Evolutionary conservation across 768 basidiomycete genomes (phyloP).

Genomic region (Leccinum uliginosum): DNA sequence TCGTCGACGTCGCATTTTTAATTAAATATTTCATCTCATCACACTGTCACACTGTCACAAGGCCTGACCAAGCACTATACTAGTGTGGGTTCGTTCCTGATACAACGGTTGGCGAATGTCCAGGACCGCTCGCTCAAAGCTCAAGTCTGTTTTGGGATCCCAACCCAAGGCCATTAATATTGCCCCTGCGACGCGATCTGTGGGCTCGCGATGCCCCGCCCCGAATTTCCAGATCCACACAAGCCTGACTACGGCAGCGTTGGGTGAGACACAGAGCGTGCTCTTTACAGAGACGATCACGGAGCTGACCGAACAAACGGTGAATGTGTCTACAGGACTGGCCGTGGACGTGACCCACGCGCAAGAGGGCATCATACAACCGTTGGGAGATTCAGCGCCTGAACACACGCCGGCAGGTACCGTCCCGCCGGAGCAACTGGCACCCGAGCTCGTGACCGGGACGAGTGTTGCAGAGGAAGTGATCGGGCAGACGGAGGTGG

Average conservation of each 20-base stretch:
- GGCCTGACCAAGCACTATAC: conserved; percentile 67
- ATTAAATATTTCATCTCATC: conserved; percentile 1
- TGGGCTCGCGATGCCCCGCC: conserved; percentile 19
- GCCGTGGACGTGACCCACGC: conserved; percentile 12
- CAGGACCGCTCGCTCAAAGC: conserved; percentile 39
- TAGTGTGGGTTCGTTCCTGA: conserved; percentile 13
- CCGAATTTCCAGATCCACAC: conserved; percentile 5
- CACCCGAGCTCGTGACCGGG: neutral
- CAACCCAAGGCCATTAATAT: conserved; percentile 24
- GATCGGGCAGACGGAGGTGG: neutral
- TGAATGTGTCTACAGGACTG: conserved; percentile 1
- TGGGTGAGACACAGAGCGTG: conserved; percentile 8
- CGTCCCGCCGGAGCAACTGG: conserved; percentile 19
- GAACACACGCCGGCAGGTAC: conserved; percentile 27
- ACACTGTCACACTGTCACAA: too few relatives aligned
- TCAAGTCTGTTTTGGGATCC: conserved; percentile 47
- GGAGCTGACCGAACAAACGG: neutral
- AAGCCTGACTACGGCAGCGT: conserved; percentile 8
- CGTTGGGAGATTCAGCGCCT: conserved; percentile 4
- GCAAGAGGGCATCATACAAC: neutral
- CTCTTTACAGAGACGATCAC: neutral
- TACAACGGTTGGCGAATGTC: conserved; percentile 35
- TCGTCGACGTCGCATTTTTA: neutral
- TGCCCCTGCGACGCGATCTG: conserved; percentile 24
- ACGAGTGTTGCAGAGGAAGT: neutral